Percentiles rank a stretch among this genome's conserved stretches.
Conservation (phyloP, 306 rosid genomes). For the Lagenaria siceraria region DNA sequence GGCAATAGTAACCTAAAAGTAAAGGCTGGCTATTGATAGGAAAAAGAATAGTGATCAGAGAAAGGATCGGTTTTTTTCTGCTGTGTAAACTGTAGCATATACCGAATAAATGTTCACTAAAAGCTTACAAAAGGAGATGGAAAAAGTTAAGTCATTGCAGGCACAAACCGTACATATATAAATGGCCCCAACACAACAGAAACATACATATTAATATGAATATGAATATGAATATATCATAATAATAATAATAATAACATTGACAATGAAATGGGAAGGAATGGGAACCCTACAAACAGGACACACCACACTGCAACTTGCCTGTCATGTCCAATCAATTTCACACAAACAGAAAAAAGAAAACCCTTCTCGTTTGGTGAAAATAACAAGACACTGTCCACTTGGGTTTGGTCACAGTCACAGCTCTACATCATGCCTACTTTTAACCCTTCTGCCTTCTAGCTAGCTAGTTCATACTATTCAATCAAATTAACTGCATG, state of each 20-base stretch:
- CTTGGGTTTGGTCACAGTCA: neutral
- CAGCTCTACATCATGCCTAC: neutral
- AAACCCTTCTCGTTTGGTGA: neutral
- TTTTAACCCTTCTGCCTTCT: neutral
- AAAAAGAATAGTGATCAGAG: neutral
- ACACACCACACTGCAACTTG: constrained; percentile 4
- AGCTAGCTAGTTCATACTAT: neutral
- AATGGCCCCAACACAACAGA: neutral
- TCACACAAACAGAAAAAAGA: neutral
- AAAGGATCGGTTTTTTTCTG: neutral
- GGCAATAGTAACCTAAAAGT: neutral
- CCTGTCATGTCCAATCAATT: neutral
- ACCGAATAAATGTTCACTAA: constrained; percentile 11
- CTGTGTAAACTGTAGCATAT: neutral
- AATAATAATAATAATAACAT: too few species aligned
- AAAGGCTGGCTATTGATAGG: neutral
- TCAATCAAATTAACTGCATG: neutral
- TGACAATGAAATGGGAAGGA: neutral
- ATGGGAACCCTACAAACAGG: neutral
- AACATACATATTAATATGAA: neutral
- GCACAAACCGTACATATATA: neutral
- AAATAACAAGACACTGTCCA: neutral
- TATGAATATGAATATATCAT: too few species aligned
- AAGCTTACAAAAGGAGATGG: constrained; percentile 3
- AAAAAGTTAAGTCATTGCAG: neutral